Conservation (phyloP, 352 stramenopile genomes). For the Pythium angustatum region DNA sequence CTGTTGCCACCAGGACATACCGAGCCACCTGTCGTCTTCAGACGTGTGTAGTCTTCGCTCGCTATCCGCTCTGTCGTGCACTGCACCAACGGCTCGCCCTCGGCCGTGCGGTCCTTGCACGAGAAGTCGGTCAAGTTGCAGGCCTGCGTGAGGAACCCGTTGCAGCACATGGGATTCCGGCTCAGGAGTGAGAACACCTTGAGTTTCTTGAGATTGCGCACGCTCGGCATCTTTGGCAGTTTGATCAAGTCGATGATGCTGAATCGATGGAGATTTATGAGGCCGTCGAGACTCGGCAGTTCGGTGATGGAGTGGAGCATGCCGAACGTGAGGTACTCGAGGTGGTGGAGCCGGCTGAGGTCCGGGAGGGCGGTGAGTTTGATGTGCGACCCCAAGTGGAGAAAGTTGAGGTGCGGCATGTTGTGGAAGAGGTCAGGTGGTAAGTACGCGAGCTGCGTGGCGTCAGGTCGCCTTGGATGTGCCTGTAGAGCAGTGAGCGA, state of each 20-base stretch:
- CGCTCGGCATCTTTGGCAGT: background rate
- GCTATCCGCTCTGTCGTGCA: slow-evolving; percentile 6
- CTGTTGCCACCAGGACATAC: background rate
- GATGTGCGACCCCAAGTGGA: slow-evolving; percentile 19
- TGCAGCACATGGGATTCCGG: slow-evolving; percentile 22
- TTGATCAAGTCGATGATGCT: slow-evolving; percentile 12
- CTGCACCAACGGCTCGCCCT: slow-evolving; percentile 2
- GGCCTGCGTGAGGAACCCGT: slow-evolving; percentile 14
- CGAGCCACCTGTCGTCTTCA: background rate
- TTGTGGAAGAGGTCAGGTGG: slow-evolving; percentile 17
- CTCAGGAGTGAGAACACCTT: slow-evolving; percentile 4
- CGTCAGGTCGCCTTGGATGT: slow-evolving; percentile 23
- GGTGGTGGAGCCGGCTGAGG: background rate
- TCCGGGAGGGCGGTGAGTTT: slow-evolving; percentile 14
- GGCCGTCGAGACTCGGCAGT: slow-evolving; percentile 13
- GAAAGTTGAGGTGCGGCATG: slow-evolving; percentile 22
- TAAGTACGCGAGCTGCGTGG: slow-evolving; percentile 20
- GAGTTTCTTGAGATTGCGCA: background rate
- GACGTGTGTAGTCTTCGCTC: background rate
- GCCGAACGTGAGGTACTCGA: slow-evolving; percentile 24
- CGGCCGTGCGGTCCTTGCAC: slow-evolving; percentile 12
- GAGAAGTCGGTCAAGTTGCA: slow-evolving; percentile 20
- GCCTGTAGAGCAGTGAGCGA: background rate
- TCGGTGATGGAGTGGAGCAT: slow-evolving; percentile 15
- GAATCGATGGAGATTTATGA: slow-evolving; percentile 14